Percentiles rank a stretch among this genome's conserved stretches.
These are phyloP conservation scores for Entonaema liquescens DNA, from an alignment of 495 filamentous ascomycete species.

Conservation along the genomic window DNA sequence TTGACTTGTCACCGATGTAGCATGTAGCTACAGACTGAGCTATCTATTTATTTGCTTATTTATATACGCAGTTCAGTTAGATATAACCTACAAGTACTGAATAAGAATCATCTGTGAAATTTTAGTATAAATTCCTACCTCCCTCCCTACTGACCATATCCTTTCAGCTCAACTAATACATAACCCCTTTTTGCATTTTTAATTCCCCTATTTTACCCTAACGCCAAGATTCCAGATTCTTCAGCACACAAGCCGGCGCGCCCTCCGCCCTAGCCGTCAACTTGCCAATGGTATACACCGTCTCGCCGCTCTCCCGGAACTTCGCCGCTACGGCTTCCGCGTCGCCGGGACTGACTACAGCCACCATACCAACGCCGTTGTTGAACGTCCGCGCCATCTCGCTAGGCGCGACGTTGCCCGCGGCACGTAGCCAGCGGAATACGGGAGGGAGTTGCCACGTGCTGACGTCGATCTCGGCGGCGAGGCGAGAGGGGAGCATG, in stretches of 20 bases:
- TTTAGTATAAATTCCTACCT: neutral
- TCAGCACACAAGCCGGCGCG: constrained; percentile 72
- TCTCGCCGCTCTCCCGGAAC: constrained; percentile 75
- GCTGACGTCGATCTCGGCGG: constrained; percentile 77
- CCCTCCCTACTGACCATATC: neutral
- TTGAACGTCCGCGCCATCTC: constrained; percentile 97
- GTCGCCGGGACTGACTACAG: constrained; percentile 72
- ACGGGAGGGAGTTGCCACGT: constrained; percentile 77
- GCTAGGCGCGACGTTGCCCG: constrained; percentile 71
- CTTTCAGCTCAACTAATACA: neutral
- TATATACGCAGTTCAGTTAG: constrained; percentile 1
- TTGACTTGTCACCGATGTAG: neutral
- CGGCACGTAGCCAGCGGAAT: constrained; percentile 83
- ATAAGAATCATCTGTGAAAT: constrained; percentile 15
- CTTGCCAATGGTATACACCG: constrained; percentile 76
- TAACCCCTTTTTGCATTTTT: constrained; percentile 18
- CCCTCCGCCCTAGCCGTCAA: constrained; percentile 62
- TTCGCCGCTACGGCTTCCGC: constrained; percentile 60
- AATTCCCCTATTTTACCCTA: constrained; percentile 7
- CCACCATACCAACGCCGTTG: constrained; percentile 90
- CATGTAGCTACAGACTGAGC: neutral
- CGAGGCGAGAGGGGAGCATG: constrained; percentile 80
- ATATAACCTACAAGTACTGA: constrained; percentile 27
- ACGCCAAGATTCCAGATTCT: constrained; percentile 75
- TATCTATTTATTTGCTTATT: constrained; percentile 4